A percentile compares a stretch with the other conserved stretches of the same genome.
These are phyloP conservation scores for Diaporthe eres DNA, from an alignment of 2,329 filamentous ascomycete species.

Conservation along the genomic window DNA sequence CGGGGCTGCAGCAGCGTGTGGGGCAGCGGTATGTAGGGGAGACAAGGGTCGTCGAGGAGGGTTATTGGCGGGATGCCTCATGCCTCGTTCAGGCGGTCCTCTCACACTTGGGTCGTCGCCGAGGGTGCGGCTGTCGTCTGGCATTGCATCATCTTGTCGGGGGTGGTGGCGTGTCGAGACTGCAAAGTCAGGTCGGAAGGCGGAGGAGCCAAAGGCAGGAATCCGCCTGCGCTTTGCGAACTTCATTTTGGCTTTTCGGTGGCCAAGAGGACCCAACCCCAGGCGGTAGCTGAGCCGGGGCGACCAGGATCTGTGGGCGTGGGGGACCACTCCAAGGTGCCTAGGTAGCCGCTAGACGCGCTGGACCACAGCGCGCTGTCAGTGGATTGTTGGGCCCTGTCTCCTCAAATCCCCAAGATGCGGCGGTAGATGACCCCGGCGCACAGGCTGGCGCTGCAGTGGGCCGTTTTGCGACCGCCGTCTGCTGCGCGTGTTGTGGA, in stretches of 20 bases:
- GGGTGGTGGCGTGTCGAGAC: conserved; percentile 44
- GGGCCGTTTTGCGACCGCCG: neutral
- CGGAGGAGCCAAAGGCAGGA: conserved; percentile 33
- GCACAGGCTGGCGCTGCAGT: neutral
- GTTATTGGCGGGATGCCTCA: conserved; percentile 44
- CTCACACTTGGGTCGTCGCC: conserved; percentile 53
- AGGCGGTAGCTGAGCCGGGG: conserved; percentile 34
- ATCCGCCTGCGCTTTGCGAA: conserved; percentile 46
- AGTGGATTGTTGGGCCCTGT: conserved; percentile 14
- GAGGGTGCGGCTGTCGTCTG: conserved; percentile 55
- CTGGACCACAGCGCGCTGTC: conserved; percentile 26
- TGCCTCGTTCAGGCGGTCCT: conserved; percentile 53
- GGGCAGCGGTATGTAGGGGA: conserved; percentile 46
- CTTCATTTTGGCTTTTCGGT: conserved; percentile 50
- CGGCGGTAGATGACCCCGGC: neutral
- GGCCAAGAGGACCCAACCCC: conserved; percentile 35
- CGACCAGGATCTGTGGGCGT: conserved; percentile 38
- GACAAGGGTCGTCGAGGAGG: conserved; percentile 49
- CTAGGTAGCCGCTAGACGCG: conserved; percentile 40
- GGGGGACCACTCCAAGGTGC: conserved; percentile 14
- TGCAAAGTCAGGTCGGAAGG: conserved; percentile 23
- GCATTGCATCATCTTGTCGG: conserved; percentile 57
- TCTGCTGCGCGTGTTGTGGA: neutral
- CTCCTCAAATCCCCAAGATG: neutral
- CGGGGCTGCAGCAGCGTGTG: conserved; percentile 45